phyloP scores from a whole-genome alignment of 441 rosid species.

The Heliophila coronopifolia region DNA sequence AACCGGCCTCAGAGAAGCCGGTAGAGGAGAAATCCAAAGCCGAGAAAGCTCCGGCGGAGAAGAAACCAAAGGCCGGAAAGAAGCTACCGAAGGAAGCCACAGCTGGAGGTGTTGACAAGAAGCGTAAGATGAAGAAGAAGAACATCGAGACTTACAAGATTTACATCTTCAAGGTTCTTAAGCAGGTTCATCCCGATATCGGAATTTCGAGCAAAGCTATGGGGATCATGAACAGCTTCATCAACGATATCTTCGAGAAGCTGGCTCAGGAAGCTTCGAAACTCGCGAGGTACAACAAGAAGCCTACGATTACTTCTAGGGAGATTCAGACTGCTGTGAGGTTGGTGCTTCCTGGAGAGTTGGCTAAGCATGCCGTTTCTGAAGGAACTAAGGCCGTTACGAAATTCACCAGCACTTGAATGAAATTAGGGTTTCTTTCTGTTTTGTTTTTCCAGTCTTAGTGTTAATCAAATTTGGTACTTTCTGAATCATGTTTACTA shows the following conservation, averaged over 20 bases:
- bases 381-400: slow-evolving; percentile 44
- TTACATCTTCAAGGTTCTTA: slow-evolving; percentile 46
- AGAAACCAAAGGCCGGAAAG: slow-evolving; percentile 50
- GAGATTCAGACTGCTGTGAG: slow-evolving; percentile 43
- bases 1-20: no score
- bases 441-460: no score
- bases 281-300: slow-evolving; percentile 39
- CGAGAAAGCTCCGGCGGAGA: slow-evolving; percentile 44
- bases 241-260: slow-evolving; percentile 42
- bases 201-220: slow-evolving; percentile 43
- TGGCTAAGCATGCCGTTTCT: slow-evolving; percentile 40
- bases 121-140: slow-evolving; percentile 41
- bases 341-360: slow-evolving; percentile 35
- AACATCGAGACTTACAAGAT: slow-evolving; percentile 47
- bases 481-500: no score
- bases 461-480: no score
- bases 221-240: slow-evolving; percentile 39
- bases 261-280: slow-evolving; percentile 33
- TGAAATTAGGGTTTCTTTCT: no score
- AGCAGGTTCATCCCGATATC: slow-evolving; percentile 39
- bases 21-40: slow-evolving; percentile 40
- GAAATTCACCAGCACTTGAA: slow-evolving; percentile 38
- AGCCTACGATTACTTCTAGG: slow-evolving; percentile 39
- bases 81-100: slow-evolving; percentile 41
- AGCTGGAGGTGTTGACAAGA: slow-evolving; percentile 38